These are phyloP conservation scores for Lycium ferocissimum DNA, from an alignment of 257 asterid species.

Conservation along the genomic window DNA sequence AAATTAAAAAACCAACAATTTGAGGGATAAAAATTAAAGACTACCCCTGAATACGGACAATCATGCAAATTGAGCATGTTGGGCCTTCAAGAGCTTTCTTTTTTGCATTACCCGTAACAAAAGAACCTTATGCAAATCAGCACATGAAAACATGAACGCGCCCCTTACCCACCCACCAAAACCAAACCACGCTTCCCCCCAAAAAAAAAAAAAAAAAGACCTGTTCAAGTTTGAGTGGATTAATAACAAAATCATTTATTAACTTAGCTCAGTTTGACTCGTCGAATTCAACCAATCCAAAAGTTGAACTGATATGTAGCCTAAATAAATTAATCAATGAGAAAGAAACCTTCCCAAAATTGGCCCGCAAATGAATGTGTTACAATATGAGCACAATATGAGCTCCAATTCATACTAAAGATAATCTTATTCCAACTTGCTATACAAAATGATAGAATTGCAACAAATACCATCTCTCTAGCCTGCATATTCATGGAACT, in stretches of 20 bases:
- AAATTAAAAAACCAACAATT: too few relatives aligned
- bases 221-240: too few relatives aligned
- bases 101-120: too few relatives aligned
- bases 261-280: background rate
- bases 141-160: too few relatives aligned
- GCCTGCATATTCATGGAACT: background rate
- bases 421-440: background rate
- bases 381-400: background rate
- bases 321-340: background rate
- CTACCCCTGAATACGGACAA: too few relatives aligned
- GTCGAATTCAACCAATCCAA: background rate
- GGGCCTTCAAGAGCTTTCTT: background rate
- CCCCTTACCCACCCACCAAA: too few relatives aligned
- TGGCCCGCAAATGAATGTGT: background rate
- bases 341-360: background rate
- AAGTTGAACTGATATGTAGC: background rate
- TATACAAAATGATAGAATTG: background rate
- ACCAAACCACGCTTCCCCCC: too few relatives aligned
- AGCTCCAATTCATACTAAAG: background rate
- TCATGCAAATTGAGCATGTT: background rate
- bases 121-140: too few relatives aligned
- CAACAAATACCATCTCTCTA: background rate
- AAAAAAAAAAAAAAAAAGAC: too few relatives aligned
- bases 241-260: too few relatives aligned
- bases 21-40: too few relatives aligned